Evolutionary conservation across 352 stramenopile species (phyloP).

Genomic region (Elongisporangium anandrum): DNA sequence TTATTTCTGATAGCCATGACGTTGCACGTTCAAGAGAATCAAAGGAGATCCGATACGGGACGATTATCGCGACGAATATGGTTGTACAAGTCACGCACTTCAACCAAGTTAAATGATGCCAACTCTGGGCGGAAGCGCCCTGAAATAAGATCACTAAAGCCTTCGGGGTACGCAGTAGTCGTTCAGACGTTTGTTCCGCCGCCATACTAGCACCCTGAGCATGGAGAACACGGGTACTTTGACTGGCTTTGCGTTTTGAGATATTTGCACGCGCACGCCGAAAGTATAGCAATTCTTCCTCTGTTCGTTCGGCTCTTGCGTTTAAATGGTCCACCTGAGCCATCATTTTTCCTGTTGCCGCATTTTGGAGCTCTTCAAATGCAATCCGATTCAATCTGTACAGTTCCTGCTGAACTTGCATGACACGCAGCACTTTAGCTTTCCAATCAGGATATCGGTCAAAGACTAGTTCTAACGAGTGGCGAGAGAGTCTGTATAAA

Average conservation of each 20-base stretch:
- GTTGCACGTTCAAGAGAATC: slow-evolving; percentile 22
- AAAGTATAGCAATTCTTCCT: slow-evolving; percentile 30
- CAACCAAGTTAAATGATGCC: slow-evolving; percentile 48
- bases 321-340: slow-evolving; percentile 27
- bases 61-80: slow-evolving; percentile 36
- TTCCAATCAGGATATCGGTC: slow-evolving; percentile 71
- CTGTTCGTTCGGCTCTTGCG: slow-evolving; percentile 23
- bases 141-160: slow-evolving; percentile 10
- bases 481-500: slow-evolving; percentile 59
- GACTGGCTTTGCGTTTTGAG: slow-evolving; percentile 9
- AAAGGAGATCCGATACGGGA: slow-evolving; percentile 57
- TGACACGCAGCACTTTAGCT: slow-evolving; percentile 56
- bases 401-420: slow-evolving; percentile 52
- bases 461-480: slow-evolving; percentile 68
- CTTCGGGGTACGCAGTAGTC: background rate
- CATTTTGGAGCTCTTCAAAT: slow-evolving; percentile 35
- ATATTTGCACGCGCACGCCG: slow-evolving; percentile 26
- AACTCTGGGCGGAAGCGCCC: slow-evolving; percentile 35
- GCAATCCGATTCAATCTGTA: slow-evolving; percentile 38
- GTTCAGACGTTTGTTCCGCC: background rate
- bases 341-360: slow-evolving; percentile 22
- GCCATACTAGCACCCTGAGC: slow-evolving; percentile 6
- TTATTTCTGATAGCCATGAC: slow-evolving; percentile 15
- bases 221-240: slow-evolving; percentile 6
- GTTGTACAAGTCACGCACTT: slow-evolving; percentile 27